Base-by-base conservation (phyloP, 306 rosid species). In the Sechiopsis laciniata region DNA sequence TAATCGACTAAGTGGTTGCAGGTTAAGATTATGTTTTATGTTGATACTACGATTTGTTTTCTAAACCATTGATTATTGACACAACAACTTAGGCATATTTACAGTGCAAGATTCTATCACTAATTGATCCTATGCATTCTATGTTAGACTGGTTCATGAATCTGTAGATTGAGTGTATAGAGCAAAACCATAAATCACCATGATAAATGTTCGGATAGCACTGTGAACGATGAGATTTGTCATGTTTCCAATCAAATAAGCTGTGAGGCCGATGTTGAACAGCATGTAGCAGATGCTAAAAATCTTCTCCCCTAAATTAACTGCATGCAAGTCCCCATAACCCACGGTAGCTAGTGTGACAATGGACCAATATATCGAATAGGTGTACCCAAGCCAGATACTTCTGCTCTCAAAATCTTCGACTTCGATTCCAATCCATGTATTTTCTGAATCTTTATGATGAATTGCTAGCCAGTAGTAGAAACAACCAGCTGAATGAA, bases 161-260 rank as follows among this genome's bases (percentile, higher is more conserved):
- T 2, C 24, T 56, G 63, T 19, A 71, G 42, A 50, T 37, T n/a
- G 42, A 59, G 19, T 56, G 54, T n/a, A 21, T 15, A 26, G 22
- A 50, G 26, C 24, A 51, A 29, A 22, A 24, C 16, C 54, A 51
- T 16, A 37, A 63, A 68, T 64, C 81, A 86, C 90, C 90, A 86
- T 81, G 82, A 80, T 81, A 67, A 85, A 78, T 76, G 96, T 90
- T 70, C 83, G 82, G 83, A 74, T 78, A 66, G 96, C 83, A 71
- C 82, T 71, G 75, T 85, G 98, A 85, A 92, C 98, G 21, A 88
- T 81, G 77, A 92, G 86, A 80, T 78, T 92, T 50, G 93, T 90
- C 95, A 92, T 92, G 87, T 90, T 92, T 71, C 96, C 96, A 13
- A 92, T 84, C 77, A 90, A 82, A 78, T 92, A 92, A 74, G 97